Percentiles rank a stretch among this genome's conserved stretches.
Conservation (phyloP, 768 basidiomycete genomes). For the Sistotremastrum niveocremeum region DNA sequence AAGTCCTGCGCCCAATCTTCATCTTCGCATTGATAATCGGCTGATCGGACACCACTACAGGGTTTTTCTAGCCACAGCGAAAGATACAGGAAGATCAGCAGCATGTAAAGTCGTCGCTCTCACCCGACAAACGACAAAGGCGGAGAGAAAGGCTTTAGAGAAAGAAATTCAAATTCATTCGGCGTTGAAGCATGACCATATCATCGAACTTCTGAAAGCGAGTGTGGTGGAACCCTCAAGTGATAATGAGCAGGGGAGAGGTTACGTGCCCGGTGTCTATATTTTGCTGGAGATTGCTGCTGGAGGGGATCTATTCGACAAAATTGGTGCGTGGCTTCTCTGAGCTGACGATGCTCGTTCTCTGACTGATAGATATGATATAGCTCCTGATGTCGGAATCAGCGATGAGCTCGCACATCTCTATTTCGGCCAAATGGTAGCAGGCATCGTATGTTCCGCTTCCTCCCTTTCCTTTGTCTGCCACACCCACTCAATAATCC, state of each 20-base stretch:
- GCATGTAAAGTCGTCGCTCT: conserved; percentile 78
- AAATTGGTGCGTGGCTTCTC: conserved; percentile 60
- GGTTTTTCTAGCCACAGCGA: not conserved
- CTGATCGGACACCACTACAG: not conserved
- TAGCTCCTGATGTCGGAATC: conserved; percentile 85
- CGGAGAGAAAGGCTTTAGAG: conserved; percentile 66
- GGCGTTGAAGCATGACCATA: conserved; percentile 60
- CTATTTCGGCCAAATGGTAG: conserved; percentile 77
- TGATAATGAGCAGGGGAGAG: conserved; percentile 20
- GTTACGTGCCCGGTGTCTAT: conserved; percentile 72
- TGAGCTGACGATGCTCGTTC: not conserved
- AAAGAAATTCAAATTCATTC: conserved; percentile 89
- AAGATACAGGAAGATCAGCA: conserved; percentile 34
- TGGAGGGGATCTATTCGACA: conserved; percentile 95
- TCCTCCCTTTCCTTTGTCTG: not conserved
- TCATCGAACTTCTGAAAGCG: conserved; percentile 75
- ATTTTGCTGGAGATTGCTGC: conserved; percentile 87
- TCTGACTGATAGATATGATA: not conserved
- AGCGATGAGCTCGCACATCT: conserved; percentile 78
- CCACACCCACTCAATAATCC: not conserved
- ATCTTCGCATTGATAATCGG: not conserved
- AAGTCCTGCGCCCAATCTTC: conserved; percentile 33
- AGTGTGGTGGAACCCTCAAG: conserved; percentile 55
- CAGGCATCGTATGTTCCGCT: conserved; percentile 54
- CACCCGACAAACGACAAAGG: conserved; percentile 46